These are phyloP conservation scores for Sporothrix humicola DNA, from an alignment of 2,329 filamentous ascomycete genomes.

Conservation along the genomic window DNA sequence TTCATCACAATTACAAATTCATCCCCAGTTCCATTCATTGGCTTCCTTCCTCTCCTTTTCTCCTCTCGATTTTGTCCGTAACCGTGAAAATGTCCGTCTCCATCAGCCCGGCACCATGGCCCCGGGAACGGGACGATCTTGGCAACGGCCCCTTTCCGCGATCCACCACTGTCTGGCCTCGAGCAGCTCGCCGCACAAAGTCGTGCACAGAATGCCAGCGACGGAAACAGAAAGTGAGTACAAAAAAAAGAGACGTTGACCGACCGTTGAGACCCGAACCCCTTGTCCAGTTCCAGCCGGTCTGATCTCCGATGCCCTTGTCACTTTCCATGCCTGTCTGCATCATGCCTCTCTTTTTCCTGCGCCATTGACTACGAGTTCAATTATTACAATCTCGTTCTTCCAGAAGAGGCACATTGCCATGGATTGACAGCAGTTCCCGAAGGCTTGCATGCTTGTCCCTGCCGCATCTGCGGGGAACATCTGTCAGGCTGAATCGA, in stretches of 20 bases:
- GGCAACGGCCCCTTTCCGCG: neutral
- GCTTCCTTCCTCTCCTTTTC: neutral
- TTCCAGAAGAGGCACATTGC: too few species aligned
- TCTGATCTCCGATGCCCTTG: neutral
- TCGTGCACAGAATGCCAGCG: constrained; percentile 57
- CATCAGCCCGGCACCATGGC: constrained; percentile 5
- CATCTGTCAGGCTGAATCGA: neutral
- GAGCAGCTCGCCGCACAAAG: constrained; percentile 41
- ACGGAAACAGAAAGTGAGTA: constrained; percentile 55
- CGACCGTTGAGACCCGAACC: too few species aligned
- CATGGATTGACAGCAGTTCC: neutral
- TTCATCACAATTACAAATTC: neutral
- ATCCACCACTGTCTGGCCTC: constrained; percentile 16
- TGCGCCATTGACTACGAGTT: too few species aligned
- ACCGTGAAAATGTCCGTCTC: neutral
- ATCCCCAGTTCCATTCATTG: neutral
- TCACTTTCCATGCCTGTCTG: neutral
- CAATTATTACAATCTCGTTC: too few species aligned
- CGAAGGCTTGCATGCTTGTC: neutral
- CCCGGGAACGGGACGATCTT: neutral
- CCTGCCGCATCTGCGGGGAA: neutral
- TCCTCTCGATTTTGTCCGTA: neutral
- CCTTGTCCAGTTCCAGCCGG: neutral
- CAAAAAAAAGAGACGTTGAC: too few species aligned
- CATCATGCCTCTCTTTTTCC: neutral